These are phyloP conservation scores for Batkoa obscura DNA, from an alignment of 371 early-diverging fungal genomes.

Conservation along the genomic window DNA sequence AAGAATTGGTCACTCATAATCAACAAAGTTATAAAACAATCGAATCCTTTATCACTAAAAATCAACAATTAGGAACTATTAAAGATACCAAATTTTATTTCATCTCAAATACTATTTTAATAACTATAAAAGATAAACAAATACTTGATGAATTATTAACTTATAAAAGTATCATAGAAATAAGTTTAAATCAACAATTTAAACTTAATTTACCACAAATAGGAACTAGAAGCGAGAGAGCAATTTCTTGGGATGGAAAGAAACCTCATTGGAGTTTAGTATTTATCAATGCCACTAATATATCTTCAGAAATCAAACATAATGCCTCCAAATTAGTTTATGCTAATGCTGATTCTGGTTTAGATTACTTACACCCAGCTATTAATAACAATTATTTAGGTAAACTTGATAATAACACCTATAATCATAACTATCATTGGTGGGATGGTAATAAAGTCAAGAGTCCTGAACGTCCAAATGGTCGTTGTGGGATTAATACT, in stretches of 20 bases:
- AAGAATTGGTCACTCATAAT: too few species aligned
- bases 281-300: background rate
- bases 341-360: background rate
- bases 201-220: too few species aligned
- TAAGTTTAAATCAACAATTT: too few species aligned
- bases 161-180: too few species aligned
- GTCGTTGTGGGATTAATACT: background rate
- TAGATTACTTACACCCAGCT: background rate
- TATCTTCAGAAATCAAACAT: background rate
- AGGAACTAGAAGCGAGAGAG: background rate
- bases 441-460: constrained; percentile 2
- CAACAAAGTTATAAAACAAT: too few species aligned
- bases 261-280: background rate
- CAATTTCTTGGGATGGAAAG: background rate
- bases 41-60: too few species aligned
- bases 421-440: background rate
- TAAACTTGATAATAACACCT: background rate
- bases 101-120: background rate
- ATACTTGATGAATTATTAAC: too few species aligned
- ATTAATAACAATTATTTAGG: background rate
- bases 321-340: background rate
- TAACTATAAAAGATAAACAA: background rate
- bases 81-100: background rate
- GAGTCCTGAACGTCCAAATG: background rate
- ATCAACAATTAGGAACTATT: background rate